Evolutionary conservation across 345 rosid species (phyloP), one percentile per base, ranked within the genome.

Genomic region (Syzygium aromaticum): DNA sequence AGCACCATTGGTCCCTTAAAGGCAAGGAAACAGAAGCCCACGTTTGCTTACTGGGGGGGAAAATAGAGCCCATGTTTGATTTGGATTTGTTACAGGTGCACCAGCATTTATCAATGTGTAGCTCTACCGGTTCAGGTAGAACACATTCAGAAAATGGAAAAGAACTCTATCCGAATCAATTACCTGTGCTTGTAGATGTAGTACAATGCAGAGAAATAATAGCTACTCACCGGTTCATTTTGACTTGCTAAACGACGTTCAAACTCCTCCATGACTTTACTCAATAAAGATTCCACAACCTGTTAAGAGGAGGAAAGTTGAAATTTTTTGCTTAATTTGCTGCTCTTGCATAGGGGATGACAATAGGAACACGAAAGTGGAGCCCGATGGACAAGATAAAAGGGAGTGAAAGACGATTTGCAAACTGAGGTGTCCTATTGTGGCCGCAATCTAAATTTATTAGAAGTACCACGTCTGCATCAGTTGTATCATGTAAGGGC

Each of bases 231-330:
- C 94, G 88, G 85, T 87, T 90, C 95, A 90, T 82, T 90, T 53
- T 95, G 95, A 91, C 88, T 93, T 57, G 94, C 91, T 64, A 96
- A 87, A 54, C 96, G 96, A 86, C 88, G 94, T 88, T 94, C 95
- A 88, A 96, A 92, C 91, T 95, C 99, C 90, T 95, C 98, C 87
- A 93, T 90, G 85, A 96, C 95, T 92, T 94, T 97, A 86, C 89
- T 88, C 83, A 97, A 89, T 89, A 97, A 94, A 87, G 96, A 94
- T 88, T 97, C 99, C 92, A 97, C 94, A 89, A 95, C 87, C 97
- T 95, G 95, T 82, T 54, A 77, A 84, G 33, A 49, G 54, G 27
- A 46, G 85, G 56, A 84, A 53, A 30, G 21, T 8, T 53, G 40
- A n/a, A n/a, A 84, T 84, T 84, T 3, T 3, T 27, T 30, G 56